A percentile compares a stretch with the other conserved stretches of the same genome.
Conservation (phyloP, 768 basidiomycete genomes). For the Paxillus involutus region DNA sequence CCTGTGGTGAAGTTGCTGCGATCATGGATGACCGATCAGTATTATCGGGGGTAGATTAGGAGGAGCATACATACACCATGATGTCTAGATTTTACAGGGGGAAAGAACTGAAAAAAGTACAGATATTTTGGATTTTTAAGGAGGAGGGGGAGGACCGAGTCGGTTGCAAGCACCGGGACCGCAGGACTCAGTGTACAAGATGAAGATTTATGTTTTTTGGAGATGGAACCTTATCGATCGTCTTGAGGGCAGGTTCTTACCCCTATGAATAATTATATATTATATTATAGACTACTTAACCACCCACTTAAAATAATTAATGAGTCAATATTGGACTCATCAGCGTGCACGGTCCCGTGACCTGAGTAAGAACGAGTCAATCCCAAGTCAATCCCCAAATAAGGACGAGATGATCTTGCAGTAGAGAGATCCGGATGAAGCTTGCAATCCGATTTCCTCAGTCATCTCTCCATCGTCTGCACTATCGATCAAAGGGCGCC, state of each 20-base stretch:
- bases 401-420: background rate
- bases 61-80: conserved; percentile 74
- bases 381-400: background rate
- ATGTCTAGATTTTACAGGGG: conserved; percentile 48
- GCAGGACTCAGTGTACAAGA: conserved; percentile 11
- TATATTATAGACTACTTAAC: background rate
- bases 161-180: conserved; percentile 30
- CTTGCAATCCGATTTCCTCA: conserved; percentile 1
- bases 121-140: conserved; percentile 10
- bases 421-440: conserved; percentile 6
- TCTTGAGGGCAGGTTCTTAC: conserved; percentile 41
- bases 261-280: no score
- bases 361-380: conserved; percentile 2
- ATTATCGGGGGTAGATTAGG: conserved; percentile 6
- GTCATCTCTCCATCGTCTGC: conserved; percentile 8
- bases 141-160: conserved; percentile 12
- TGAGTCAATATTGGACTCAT: no score
- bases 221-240: conserved; percentile 41
- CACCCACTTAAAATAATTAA: no score
- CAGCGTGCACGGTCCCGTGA: background rate
- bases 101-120: conserved; percentile 18
- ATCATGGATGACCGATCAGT: conserved; percentile 33
- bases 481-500: conserved; percentile 22
- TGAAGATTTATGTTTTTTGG: conserved; percentile 8
- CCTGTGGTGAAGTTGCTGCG: conserved; percentile 87